Percentiles rank a stretch among this genome's conserved stretches.
Evolutionary conservation across 1,139 yeast species (phyloP).

Genomic region (Yamadazyma triangularis): DNA sequence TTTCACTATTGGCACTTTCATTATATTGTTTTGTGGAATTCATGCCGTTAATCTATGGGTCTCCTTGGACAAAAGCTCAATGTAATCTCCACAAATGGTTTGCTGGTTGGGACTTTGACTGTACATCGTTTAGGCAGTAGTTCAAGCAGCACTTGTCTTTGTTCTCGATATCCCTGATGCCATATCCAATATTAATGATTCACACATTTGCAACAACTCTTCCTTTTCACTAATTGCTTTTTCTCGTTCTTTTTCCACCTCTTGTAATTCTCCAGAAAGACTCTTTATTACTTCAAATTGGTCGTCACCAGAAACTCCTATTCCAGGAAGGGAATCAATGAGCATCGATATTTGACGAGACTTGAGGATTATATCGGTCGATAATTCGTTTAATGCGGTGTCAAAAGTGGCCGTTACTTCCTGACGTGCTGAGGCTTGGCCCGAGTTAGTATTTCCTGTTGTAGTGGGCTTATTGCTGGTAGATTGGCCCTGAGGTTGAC

Average conservation of each 20-base stretch:
- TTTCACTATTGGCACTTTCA: conserved; percentile 8
- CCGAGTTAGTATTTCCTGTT: conserved; percentile 9
- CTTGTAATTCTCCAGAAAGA: conserved; percentile 60
- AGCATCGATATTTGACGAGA: conserved; percentile 82
- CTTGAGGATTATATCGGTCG: conserved; percentile 80
- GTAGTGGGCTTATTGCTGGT: conserved; percentile 7
- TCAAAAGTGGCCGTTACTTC: conserved; percentile 31
- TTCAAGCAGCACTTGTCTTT: no score
- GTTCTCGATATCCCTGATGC: conserved; percentile 51
- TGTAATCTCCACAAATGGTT: conserved; percentile 29
- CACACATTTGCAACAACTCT: conserved; percentile 58
- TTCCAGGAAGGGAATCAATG: conserved; percentile 89
- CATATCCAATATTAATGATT: conserved; percentile 59
- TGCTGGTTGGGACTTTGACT: conserved; percentile 34
- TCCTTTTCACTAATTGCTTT: conserved; percentile 65
- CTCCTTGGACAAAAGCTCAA: conserved; percentile 23
- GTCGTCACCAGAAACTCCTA: conserved; percentile 74
- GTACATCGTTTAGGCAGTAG: conserved; percentile 17
- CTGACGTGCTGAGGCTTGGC: conserved; percentile 13
- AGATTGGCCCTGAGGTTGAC: conserved; percentile 18
- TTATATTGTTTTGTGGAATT: conserved; percentile 18
- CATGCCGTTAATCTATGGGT: conserved; percentile 33
- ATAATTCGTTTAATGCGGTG: conserved; percentile 63
- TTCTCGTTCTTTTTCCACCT: conserved; percentile 57
- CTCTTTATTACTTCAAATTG: conserved; percentile 63